Percentiles rank a stretch among this genome's conserved stretches.
Evolutionary conservation across 768 basidiomycete genomes (phyloP).

Genomic region (Ramaria sp.): DNA sequence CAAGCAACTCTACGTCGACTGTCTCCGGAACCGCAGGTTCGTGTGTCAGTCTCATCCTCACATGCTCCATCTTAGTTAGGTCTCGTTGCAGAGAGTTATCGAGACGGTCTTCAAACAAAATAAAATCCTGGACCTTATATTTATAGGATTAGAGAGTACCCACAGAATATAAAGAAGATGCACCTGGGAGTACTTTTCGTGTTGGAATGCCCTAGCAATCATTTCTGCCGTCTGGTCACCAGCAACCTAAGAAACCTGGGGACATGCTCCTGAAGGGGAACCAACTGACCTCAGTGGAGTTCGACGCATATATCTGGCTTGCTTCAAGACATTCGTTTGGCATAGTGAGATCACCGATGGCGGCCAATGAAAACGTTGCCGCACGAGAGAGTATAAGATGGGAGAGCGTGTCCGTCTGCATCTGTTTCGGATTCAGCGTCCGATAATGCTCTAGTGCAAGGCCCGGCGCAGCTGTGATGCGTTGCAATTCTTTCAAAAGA

Average conservation of each 20-base stretch:
- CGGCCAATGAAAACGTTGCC: conserved; percentile 67
- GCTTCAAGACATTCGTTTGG: conserved; percentile 68
- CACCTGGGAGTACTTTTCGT: conserved; percentile 80
- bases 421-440: conserved; percentile 66
- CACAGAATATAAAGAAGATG: neutral
- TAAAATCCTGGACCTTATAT: conserved; percentile 70
- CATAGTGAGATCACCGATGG: conserved; percentile 66
- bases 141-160: too few relatives aligned
- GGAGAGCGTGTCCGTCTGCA: conserved; percentile 84
- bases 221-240: conserved; percentile 61
- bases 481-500: neutral
- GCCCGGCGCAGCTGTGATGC: conserved; percentile 51
- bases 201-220: conserved; percentile 64
- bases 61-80: conserved; percentile 70
- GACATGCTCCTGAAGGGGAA: neutral
- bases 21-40: conserved; percentile 62
- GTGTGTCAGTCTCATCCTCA: conserved; percentile 72
- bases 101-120: conserved; percentile 66
- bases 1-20: conserved; percentile 75
- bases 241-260: neutral
- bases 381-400: conserved; percentile 72
- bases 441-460: conserved; percentile 73
- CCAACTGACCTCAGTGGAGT: conserved; percentile 58
- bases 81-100: conserved; percentile 83
- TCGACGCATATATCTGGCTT: conserved; percentile 71